A percentile compares a stretch with the other conserved stretches of the same genome.
Evolutionary conservation across 225 moss, liverwort and hornwort species (phyloP).

Genomic region (Marchantia paleacea): DNA sequence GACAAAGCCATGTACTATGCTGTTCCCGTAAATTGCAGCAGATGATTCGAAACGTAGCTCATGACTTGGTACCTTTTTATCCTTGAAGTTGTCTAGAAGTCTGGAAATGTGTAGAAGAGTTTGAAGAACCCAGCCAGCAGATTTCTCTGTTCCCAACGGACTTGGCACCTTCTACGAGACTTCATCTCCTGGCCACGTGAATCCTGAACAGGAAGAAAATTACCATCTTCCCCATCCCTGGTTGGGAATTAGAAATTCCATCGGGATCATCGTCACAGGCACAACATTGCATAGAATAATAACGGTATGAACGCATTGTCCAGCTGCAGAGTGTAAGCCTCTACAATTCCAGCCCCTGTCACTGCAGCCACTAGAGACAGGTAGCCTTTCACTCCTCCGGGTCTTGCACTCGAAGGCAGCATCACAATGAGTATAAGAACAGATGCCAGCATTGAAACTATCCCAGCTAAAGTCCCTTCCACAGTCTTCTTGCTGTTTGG

Average conservation of each 20-base stretch:
- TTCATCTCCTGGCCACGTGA: not conserved
- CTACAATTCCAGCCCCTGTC: constrained; percentile 58
- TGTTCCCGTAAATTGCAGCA: too few species aligned
- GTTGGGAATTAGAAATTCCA: not conserved
- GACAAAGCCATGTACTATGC: too few species aligned
- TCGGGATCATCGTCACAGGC: constrained; percentile 38
- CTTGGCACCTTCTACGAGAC: not conserved
- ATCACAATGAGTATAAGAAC: constrained; percentile 43
- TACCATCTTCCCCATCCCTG: not conserved
- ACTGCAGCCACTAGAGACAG: constrained; percentile 52
- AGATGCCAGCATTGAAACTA: constrained; percentile 47
- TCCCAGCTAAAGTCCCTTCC: constrained; percentile 83
- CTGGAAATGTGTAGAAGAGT: too few species aligned
- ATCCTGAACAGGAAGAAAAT: not conserved
- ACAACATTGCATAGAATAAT: constrained; percentile 64
- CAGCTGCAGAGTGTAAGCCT: constrained; percentile 84
- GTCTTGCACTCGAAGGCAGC: constrained; percentile 33
- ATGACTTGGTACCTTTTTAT: too few species aligned
- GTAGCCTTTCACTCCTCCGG: constrained; percentile 35
- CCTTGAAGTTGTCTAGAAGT: too few species aligned
- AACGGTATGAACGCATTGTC: constrained; percentile 96
- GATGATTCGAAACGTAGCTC: too few species aligned
- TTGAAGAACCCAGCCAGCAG: too few species aligned
- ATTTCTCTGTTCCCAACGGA: not conserved
- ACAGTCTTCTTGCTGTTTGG: constrained; percentile 72